These are phyloP conservation scores for Leccinum sublutescens DNA, from an alignment of 768 basidiomycete species.

Conservation along the genomic window DNA sequence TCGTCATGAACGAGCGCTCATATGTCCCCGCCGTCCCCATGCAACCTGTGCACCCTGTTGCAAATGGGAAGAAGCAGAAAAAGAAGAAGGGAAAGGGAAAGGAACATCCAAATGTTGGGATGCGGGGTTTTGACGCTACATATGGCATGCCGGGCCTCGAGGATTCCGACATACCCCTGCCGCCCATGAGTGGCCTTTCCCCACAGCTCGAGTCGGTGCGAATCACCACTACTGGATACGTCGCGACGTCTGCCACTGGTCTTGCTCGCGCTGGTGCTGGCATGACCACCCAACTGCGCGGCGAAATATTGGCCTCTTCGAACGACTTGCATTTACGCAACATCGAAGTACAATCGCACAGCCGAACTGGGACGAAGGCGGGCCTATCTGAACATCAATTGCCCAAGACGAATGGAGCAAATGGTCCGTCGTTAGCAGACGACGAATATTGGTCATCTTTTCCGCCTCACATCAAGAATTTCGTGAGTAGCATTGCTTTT, in stretches of 20 bases:
- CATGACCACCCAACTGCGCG: conserved; percentile 44
- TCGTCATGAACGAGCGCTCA: conserved; percentile 7
- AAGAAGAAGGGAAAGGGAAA: conserved; percentile 46
- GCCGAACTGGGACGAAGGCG: conserved; percentile 28
- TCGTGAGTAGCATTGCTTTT: conserved; percentile 47
- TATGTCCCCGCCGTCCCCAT: conserved; percentile 8
- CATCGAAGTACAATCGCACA: conserved; percentile 29
- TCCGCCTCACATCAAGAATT: conserved; percentile 65
- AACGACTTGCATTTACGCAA: conserved; percentile 57
- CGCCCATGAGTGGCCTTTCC: conserved; percentile 37
- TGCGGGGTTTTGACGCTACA: conserved; percentile 17
- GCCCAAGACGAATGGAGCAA: conserved; percentile 24
- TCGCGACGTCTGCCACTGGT: conserved; percentile 36
- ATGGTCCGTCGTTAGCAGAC: conserved; percentile 36
- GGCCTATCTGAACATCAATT: conserved; percentile 18
- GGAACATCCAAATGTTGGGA: conserved; percentile 16
- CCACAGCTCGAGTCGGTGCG: conserved; percentile 49
- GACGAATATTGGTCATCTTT: conserved; percentile 71
- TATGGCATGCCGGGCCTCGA: conserved; percentile 29
- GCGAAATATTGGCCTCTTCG: conserved; percentile 58
- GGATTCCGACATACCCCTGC: conserved; percentile 16
- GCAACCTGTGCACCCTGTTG: conserved; percentile 8
- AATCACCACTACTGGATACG: conserved; percentile 45
- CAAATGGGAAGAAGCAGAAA: conserved; percentile 41
- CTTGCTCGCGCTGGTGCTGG: conserved; percentile 32